Evolutionary conservation across 805 yeast species (phyloP).

Genomic region (Candida namnaoensis): DNA sequence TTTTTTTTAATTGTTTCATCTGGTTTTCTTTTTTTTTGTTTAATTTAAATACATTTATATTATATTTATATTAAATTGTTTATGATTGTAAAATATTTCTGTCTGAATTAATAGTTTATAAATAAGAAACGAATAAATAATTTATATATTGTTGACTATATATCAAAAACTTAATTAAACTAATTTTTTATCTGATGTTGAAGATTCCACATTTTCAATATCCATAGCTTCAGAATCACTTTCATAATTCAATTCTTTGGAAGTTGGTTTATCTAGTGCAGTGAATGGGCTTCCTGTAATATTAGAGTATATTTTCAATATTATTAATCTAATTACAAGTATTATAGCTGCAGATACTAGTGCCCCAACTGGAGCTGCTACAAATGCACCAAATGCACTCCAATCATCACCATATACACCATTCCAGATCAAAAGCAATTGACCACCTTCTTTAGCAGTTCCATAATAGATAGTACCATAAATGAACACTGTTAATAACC

Average conservation of each 20-base stretch:
- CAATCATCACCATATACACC: constrained; percentile 81
- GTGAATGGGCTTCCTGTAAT: constrained; percentile 19
- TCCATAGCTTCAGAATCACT: neutral
- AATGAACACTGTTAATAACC: constrained; percentile 68
- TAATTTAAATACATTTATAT: no score
- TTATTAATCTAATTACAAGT: constrained; percentile 38
- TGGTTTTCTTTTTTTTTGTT: no score
- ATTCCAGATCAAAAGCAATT: constrained; percentile 62
- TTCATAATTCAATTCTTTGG: neutral
- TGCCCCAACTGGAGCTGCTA: constrained; percentile 82
- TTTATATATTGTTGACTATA: no score
- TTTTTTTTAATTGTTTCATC: no score
- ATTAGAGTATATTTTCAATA: constrained; percentile 14
- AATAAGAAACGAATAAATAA: no score
- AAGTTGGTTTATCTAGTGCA: constrained; percentile 21
- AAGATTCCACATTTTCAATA: neutral
- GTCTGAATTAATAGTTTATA: no score
- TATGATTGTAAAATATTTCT: no score
- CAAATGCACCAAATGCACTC: constrained; percentile 94
- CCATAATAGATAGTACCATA: constrained; percentile 78
- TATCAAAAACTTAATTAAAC: no score
- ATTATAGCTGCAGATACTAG: constrained; percentile 45
- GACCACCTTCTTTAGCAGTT: constrained; percentile 68
- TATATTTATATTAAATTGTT: no score
- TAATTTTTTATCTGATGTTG: no score